Evolutionary conservation across 257 asterid species (phyloP).

Genomic region (Solanum paucissectum): DNA sequence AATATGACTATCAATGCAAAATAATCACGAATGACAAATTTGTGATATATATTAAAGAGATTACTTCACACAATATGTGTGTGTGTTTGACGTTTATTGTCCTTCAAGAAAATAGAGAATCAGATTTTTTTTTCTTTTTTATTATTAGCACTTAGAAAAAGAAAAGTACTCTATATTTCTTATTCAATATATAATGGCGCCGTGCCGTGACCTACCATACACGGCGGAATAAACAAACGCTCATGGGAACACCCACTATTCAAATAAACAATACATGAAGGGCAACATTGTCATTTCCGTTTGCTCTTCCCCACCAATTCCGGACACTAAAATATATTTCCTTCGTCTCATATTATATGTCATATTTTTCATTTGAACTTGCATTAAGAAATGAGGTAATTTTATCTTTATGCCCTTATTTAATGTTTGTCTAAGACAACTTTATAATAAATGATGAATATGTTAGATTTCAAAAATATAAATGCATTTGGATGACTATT

Average conservation of each 20-base stretch:
- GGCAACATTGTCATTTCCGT: background rate
- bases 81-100: background rate
- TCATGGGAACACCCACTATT: slow-evolving; percentile 1
- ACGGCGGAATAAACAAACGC: slow-evolving; percentile 9
- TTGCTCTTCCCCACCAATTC: background rate
- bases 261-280: background rate
- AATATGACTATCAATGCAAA: background rate
- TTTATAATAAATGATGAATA: too few relatives aligned
- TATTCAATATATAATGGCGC: background rate
- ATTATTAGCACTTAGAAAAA: background rate
- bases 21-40: background rate
- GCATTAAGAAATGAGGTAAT: too few relatives aligned
- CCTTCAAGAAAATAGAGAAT: background rate
- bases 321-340: background rate
- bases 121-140: background rate
- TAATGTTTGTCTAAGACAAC: too few relatives aligned
- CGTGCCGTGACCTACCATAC: background rate
- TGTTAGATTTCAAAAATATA: too few relatives aligned
- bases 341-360: too few relatives aligned
- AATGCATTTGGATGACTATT: too few relatives aligned
- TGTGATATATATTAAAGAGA: background rate
- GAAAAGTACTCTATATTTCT: background rate
- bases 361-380: too few relatives aligned
- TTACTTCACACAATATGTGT: background rate
- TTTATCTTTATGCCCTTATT: too few relatives aligned